phyloP scores from a whole-genome alignment of 306 rosid species.

The Erythrophleum fordii region DNA sequence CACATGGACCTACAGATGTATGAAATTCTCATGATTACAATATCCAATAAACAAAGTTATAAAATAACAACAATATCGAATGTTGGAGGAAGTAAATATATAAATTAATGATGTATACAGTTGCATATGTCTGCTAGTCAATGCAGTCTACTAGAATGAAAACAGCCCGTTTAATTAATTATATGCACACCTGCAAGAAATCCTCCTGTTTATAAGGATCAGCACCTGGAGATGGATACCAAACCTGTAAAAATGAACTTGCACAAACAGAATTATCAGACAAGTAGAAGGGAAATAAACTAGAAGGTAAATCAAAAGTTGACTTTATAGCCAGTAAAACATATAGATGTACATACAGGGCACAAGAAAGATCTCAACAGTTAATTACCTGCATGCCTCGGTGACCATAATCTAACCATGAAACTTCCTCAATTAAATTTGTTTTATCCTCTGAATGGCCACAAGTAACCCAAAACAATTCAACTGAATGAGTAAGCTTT shows the following conservation, averaged over 20 bases:
- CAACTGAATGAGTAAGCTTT: constrained; percentile 93
- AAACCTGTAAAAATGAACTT: constrained; percentile 87
- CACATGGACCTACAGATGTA: constrained; percentile 13
- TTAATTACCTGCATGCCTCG: constrained; percentile 97
- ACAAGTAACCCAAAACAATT: constrained; percentile 98
- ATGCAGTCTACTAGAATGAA: constrained; percentile 28
- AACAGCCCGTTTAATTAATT: constrained; percentile 31
- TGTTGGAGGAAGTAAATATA: constrained; percentile 17
- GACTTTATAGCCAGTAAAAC: constrained; percentile 29
- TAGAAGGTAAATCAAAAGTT: constrained; percentile 31
- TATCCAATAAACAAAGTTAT: constrained; percentile 20
- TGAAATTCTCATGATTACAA: constrained; percentile 27
- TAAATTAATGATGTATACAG: constrained; percentile 27
- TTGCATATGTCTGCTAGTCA: neutral
- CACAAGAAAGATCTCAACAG: constrained; percentile 41
- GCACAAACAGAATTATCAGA: constrained; percentile 65
- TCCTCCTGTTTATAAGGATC: constrained; percentile 97
- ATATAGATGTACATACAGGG: constrained; percentile 21
- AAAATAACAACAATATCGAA: constrained; percentile 24
- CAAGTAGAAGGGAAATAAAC: constrained; percentile 38
- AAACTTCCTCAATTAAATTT: constrained; percentile 96
- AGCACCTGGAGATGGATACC: constrained; percentile 95
- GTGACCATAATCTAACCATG: constrained; percentile 98
- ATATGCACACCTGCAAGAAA: constrained; percentile 83
- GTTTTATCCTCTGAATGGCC: constrained; percentile 93